Conservation (phyloP, 225 moss, liverwort and hornwort genomes). For the Climacium dendroides region DNA sequence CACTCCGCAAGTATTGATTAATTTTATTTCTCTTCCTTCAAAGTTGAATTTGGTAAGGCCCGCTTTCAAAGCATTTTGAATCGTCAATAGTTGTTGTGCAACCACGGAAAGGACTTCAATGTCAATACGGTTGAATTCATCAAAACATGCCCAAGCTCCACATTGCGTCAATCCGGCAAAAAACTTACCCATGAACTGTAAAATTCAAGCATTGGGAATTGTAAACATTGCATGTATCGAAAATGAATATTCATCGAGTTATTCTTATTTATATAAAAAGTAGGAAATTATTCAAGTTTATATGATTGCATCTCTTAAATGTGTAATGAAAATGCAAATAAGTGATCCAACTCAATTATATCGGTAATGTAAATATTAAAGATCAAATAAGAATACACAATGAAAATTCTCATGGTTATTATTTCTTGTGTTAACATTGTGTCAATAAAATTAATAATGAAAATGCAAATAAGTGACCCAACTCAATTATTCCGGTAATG, state of each 20-base stretch:
- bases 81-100: conserved; percentile 83
- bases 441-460: too few relatives aligned
- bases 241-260: neutral
- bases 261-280: too few relatives aligned
- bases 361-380: too few relatives aligned
- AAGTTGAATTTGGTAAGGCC: conserved; percentile 60
- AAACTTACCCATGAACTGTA: conserved; percentile 97
- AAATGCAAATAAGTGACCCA: too few relatives aligned
- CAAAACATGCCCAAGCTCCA: conserved; percentile 94
- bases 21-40: conserved; percentile 80
- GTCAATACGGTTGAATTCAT: conserved; percentile 94
- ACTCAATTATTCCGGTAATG: too few relatives aligned
- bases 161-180: conserved; percentile 89
- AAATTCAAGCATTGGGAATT: neutral
- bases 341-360: neutral
- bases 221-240: too few relatives aligned
- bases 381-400: too few relatives aligned
- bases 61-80: conserved; percentile 84
- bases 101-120: conserved; percentile 88
- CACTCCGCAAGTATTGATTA: conserved; percentile 63
- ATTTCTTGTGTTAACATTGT: too few relatives aligned
- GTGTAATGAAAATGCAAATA: neutral
- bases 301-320: too few relatives aligned
- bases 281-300: too few relatives aligned
- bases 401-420: too few relatives aligned